Percentiles rank a stretch among this genome's conserved stretches.
These are phyloP conservation scores for Fermentozyma sake DNA, from an alignment of 1,139 yeast genomes.

Conservation along the genomic window DNA sequence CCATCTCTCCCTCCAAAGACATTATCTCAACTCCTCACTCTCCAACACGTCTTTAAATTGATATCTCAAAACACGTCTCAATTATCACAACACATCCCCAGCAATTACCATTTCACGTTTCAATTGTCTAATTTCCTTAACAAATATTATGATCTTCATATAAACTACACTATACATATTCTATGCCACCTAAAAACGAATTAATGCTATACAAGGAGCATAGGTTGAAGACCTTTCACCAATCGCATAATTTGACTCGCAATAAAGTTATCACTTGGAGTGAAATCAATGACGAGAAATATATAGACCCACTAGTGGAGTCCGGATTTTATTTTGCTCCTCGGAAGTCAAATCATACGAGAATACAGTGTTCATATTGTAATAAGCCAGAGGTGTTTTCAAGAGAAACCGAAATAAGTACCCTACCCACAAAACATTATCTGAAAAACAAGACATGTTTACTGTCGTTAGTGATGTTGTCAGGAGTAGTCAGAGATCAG, in stretches of 20 bases:
- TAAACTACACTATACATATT: background rate
- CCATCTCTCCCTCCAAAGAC: too few species aligned
- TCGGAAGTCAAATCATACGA: constrained; percentile 37
- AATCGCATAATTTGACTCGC: constrained; percentile 9
- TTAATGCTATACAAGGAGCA: constrained; percentile 15
- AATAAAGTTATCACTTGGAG: constrained; percentile 14
- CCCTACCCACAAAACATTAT: constrained; percentile 43
- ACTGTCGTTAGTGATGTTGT: constrained; percentile 26
- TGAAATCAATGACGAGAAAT: constrained; percentile 31
- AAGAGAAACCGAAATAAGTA: constrained; percentile 24
- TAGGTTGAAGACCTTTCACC: constrained; percentile 26
- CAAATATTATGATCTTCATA: background rate
- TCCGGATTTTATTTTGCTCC: constrained; percentile 75
- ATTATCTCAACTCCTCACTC: too few species aligned
- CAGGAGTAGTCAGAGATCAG: constrained; percentile 9
- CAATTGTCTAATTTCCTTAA: too few species aligned
- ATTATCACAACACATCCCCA: too few species aligned
- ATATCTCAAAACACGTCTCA: too few species aligned
- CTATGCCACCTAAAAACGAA: constrained; percentile 12
- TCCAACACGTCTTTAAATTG: too few species aligned
- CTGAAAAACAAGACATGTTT: constrained; percentile 21
- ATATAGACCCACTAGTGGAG: constrained; percentile 46
- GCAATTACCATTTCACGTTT: too few species aligned
- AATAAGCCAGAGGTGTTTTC: constrained; percentile 35
- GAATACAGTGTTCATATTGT: constrained; percentile 62